Percentiles rank a stretch among this genome's conserved stretches.
phyloP scores from a whole-genome alignment of 768 basidiomycete genomes.

The Lentinula detonsa region DNA sequence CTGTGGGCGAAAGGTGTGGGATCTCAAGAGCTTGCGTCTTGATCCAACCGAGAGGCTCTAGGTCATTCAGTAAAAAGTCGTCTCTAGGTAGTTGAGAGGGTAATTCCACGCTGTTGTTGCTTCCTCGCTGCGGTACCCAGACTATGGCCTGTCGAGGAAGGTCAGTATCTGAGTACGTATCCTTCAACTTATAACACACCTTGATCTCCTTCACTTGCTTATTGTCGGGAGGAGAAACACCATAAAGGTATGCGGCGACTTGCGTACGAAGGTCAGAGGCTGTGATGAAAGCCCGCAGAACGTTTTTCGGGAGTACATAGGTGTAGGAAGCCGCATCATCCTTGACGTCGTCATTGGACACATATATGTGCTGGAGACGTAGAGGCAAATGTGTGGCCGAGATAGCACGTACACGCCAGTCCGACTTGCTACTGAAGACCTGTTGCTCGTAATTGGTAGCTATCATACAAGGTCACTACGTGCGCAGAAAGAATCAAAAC shows the following conservation, averaged over 20 bases:
- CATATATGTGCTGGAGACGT: conserved; percentile 97
- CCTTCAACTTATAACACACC: conserved; percentile 23
- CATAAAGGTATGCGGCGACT: conserved; percentile 92
- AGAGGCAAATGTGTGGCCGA: conserved; percentile 94
- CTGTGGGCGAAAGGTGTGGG: conserved; percentile 86
- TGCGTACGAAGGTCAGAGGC: conserved; percentile 94
- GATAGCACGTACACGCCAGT: conserved; percentile 98
- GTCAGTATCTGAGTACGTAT: background rate
- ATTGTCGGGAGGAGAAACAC: conserved; percentile 90
- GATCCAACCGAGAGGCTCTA: conserved; percentile 94
- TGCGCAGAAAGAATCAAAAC: background rate
- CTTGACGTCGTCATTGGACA: conserved; percentile 98
- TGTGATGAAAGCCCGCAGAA: conserved; percentile 88
- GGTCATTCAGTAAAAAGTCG: conserved; percentile 90
- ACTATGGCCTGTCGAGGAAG: conserved; percentile 56
- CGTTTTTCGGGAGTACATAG: conserved; percentile 95
- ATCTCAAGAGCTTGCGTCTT: conserved; percentile 95
- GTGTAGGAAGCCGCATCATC: conserved; percentile 95
- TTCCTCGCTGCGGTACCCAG: conserved; percentile 98
- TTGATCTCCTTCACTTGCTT: conserved; percentile 99
- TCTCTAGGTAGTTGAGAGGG: conserved; percentile 88
- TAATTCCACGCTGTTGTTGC: conserved; percentile 90
- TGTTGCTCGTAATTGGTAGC: conserved; percentile 97
- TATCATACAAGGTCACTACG: conserved; percentile 18
- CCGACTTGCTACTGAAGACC: conserved; percentile 98